A percentile compares a stretch with the other conserved stretches of the same genome.
Evolutionary conservation across 2,329 filamentous ascomycete genomes (phyloP).

Genomic region (Mycogone perniciosa): DNA sequence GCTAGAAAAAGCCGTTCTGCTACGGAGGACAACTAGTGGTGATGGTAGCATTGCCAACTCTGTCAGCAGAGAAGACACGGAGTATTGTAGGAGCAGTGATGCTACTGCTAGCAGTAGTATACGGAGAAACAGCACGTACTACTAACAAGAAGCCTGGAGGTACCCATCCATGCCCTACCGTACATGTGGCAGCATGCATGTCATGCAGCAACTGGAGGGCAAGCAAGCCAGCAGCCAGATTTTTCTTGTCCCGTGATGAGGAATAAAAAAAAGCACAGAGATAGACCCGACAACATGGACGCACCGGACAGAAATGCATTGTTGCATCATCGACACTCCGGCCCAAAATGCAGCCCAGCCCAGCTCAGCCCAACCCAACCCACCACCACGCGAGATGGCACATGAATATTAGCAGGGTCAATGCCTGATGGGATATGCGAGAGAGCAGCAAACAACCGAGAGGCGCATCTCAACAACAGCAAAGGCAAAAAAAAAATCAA

Average conservation of each 20-base stretch:
- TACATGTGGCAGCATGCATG: slow-evolving; percentile 18
- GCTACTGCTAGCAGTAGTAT: too few relatives aligned
- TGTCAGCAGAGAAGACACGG: too few relatives aligned
- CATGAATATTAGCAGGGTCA: neutral
- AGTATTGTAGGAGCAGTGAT: too few relatives aligned
- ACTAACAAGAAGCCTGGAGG: neutral
- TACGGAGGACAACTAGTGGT: too few relatives aligned
- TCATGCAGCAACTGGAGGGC: slow-evolving; percentile 15
- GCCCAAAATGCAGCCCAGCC: neutral
- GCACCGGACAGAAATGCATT: slow-evolving; percentile 5
- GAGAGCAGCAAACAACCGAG: too few relatives aligned
- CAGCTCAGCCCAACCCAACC: neutral
- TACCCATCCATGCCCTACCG: slow-evolving; percentile 1
- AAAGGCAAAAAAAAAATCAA: too few relatives aligned
- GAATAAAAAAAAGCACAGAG: neutral
- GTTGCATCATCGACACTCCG: slow-evolving; percentile 4
- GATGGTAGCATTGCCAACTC: too few relatives aligned
- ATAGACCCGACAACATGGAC: slow-evolving; percentile 12
- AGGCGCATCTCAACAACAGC: too few relatives aligned
- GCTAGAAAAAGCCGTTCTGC: neutral
- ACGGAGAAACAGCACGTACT: neutral
- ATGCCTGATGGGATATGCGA: too few relatives aligned
- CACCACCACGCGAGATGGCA: neutral
- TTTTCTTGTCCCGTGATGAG: neutral
- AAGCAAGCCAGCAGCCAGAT: slow-evolving; percentile 2